Evolutionary conservation across 2,329 filamentous ascomycete genomes (phyloP), one percentile per base, ranked within the genome.

Genomic region (Rutstroemia sp.): DNA sequence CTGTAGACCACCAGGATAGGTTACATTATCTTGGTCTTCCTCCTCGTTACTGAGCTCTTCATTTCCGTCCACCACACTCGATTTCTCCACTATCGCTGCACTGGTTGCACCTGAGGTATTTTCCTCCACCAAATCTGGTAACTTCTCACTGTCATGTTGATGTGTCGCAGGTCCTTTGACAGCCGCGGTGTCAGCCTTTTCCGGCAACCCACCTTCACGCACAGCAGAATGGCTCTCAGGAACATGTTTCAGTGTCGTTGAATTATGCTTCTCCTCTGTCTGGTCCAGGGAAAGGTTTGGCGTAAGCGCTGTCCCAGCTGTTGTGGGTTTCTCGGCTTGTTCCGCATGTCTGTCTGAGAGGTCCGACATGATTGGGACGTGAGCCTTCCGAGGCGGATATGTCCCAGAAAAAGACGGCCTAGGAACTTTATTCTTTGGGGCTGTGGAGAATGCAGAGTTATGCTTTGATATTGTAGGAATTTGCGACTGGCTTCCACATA

Each of bases 1-100:
- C 53, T 64, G 61, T 14, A 65, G 34, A 9, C 63, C 65, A 14
- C 58, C 59, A 16, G 67, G 64, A 58, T 67, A 69, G 10, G 64
- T 61, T 30, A 59, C 54, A 14, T 12, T 42, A 5, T 50, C 48
- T 23, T 47, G 23, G 21, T 47, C 23, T 16, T 47, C 44, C 10
- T 47, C 44, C 44, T 27, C 19, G 16, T 27, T 47, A 12, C 44
- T 45, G 8, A 54, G 44, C 8, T 47, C 58, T 39, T 52, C 46
- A 12, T 53, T 39, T 41, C 17, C 57, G 23, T 25, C 42, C 38
- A 41, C 25, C 25, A 25, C 38, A 38, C 37, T 38, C 9, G n/a
- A 37, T 8, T 56, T 55, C 19, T 45, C 39, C 14, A 48, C 17
- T 30, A 17, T 46, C n/a, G 30, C 19, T 2, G 52, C 25, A 16